A percentile compares a stretch with the other conserved stretches of the same genome.
Conservation (phyloP, 352 stramenopile genomes). For the Globisporangium recalcitrans region DNA sequence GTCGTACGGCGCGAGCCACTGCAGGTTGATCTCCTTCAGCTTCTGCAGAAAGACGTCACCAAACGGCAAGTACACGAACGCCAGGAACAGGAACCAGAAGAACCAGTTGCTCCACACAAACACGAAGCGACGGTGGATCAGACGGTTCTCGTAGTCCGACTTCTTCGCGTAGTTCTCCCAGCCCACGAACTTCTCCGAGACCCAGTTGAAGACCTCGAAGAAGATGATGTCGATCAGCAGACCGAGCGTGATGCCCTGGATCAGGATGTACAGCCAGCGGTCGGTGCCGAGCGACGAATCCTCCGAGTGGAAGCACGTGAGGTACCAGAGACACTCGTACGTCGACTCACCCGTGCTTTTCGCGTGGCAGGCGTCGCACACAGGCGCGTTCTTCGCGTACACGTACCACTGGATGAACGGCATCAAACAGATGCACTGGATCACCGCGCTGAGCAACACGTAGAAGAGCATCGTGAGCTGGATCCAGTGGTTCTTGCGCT, state of each 20-base stretch:
- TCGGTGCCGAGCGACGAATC: constrained; percentile 75
- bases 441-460: constrained; percentile 59
- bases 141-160: constrained; percentile 80
- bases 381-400: constrained; percentile 81
- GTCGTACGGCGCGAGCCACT: constrained; percentile 57
- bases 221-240: constrained; percentile 88
- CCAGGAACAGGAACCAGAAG: constrained; percentile 88
- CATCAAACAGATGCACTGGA: constrained; percentile 80
- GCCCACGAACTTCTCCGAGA: constrained; percentile 82
- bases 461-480: constrained; percentile 87
- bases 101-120: constrained; percentile 92
- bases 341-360: constrained; percentile 23
- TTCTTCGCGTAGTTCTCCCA: constrained; percentile 88
- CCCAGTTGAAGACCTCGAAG: constrained; percentile 86
- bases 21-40: constrained; percentile 43
- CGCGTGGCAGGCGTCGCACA: constrained; percentile 54
- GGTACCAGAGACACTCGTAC: constrained; percentile 76
- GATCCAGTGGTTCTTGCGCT: constrained; percentile 82
- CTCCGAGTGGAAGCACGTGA: constrained; percentile 76
- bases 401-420: constrained; percentile 90
- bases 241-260: constrained; percentile 76
- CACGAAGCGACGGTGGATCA: constrained; percentile 85
- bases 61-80: constrained; percentile 89
- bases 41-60: constrained; percentile 59
- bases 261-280: constrained; percentile 86